phyloP scores from a whole-genome alignment of 768 basidiomycete genomes.

The Termitomyces titanicus region DNA sequence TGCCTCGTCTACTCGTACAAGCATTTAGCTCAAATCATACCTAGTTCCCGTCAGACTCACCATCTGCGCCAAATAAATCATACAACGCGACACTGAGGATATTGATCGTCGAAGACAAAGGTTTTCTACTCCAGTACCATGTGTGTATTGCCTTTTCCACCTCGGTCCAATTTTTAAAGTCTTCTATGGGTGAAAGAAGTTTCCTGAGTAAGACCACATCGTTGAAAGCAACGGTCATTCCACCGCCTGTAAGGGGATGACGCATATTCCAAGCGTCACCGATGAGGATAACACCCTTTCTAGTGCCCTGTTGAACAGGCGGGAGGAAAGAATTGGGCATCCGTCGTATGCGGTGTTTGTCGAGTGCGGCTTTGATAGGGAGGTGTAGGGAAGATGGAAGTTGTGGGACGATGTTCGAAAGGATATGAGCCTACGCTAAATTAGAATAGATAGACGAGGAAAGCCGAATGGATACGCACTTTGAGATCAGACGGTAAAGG shows the following conservation, averaged over 20 bases:
- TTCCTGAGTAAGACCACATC: slow-evolving; percentile 76
- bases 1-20: slow-evolving; percentile 42
- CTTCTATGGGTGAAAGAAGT: slow-evolving; percentile 47
- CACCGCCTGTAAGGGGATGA: slow-evolving; percentile 95
- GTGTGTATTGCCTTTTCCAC: slow-evolving; percentile 50
- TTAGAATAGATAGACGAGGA: not conserved
- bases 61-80: slow-evolving; percentile 91
- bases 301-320: slow-evolving; percentile 64
- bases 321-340: slow-evolving; percentile 98
- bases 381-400: slow-evolving; percentile 71
- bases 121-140: slow-evolving; percentile 90
- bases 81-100: slow-evolving; percentile 92
- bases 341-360: slow-evolving; percentile 74
- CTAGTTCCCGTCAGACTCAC: slow-evolving; percentile 40
- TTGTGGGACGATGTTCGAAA: slow-evolving; percentile 70
- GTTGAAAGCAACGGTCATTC: slow-evolving; percentile 94
- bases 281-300: slow-evolving; percentile 75
- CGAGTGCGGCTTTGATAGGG: slow-evolving; percentile 64
- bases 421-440: slow-evolving; percentile 56
- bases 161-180: slow-evolving; percentile 46
- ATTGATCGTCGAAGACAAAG: slow-evolving; percentile 82
- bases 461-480: slow-evolving; percentile 33
- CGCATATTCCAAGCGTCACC: slow-evolving; percentile 99
- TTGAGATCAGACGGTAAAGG: slow-evolving; percentile 83
- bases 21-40: not conserved